A percentile compares a stretch with the other conserved stretches of the same genome.
Conservation (phyloP, 2,329 filamentous ascomycete species). For the Nigrospora oryzae region DNA sequence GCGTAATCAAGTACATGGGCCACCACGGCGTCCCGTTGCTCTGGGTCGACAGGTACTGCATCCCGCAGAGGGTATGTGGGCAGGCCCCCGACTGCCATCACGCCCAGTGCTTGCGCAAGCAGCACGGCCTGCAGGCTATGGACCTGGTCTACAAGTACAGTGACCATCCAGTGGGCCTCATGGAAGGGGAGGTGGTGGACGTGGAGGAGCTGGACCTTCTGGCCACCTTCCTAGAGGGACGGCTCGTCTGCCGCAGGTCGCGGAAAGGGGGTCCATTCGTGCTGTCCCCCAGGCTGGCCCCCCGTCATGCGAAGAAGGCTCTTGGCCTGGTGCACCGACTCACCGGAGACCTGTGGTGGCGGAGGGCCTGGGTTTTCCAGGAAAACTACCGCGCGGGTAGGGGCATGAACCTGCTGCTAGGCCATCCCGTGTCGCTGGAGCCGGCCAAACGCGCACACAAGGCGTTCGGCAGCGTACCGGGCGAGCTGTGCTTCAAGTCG, state of each 20-base stretch:
- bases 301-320: constrained; percentile 3
- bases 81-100: constrained; percentile 7
- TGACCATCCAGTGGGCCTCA: constrained; percentile 18
- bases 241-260: constrained; percentile 5
- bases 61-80: constrained; percentile 7
- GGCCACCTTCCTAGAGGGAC: constrained; percentile 8
- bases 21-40: background rate
- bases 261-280: background rate
- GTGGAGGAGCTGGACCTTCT: constrained; percentile 9
- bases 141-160: constrained; percentile 22
- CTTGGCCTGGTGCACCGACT: constrained; percentile 14
- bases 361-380: constrained; percentile 23
- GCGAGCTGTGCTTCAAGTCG: no score
- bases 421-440: no score
- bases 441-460: no score
- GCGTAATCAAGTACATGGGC: constrained; percentile 1
- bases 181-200: constrained; percentile 10
- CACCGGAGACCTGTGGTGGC: constrained; percentile 19
- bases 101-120: constrained; percentile 12
- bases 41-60: constrained; percentile 6
- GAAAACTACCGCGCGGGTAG: constrained; percentile 21
- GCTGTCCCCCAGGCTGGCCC: no score
- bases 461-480: no score
- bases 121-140: constrained; percentile 19
- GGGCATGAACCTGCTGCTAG: constrained; percentile 9